Conservation (phyloP, 371 early-diverging fungal species). For the Circinella umbellata region DNA sequence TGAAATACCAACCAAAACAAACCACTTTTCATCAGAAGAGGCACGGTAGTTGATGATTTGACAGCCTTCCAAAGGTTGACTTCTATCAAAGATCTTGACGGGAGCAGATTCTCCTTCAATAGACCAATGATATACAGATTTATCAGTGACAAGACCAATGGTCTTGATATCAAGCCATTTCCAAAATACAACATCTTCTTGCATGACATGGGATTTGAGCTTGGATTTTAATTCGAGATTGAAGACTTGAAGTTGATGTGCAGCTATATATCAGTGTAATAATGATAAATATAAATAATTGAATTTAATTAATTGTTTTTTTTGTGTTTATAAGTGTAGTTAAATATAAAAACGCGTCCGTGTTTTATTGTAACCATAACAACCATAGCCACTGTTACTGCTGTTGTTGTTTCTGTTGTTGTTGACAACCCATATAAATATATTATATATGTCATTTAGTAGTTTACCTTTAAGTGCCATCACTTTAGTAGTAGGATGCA, state of each 20-base stretch:
- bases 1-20: slow-evolving; percentile 94
- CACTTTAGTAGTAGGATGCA: slow-evolving; percentile 92
- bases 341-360: too few species aligned
- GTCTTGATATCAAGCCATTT: slow-evolving; percentile 90
- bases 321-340: not conserved
- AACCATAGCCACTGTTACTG: too few species aligned
- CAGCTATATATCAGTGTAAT: slow-evolving; percentile 57
- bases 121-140: slow-evolving; percentile 94
- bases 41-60: slow-evolving; percentile 96
- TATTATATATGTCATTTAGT: too few species aligned
- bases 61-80: slow-evolving; percentile 76
- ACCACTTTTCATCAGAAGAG: slow-evolving; percentile 92
- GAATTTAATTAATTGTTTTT: not conserved
- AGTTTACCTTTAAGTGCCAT: slow-evolving; percentile 91
- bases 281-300: too few species aligned
- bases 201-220: slow-evolving; percentile 90
- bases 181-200: slow-evolving; percentile 96
- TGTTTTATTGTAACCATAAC: too few species aligned
- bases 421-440: too few species aligned
- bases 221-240: slow-evolving; percentile 95
- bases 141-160: slow-evolving; percentile 91
- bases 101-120: slow-evolving; percentile 92
- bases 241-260: slow-evolving; percentile 93
- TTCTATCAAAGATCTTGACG: slow-evolving; percentile 91
- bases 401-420: too few species aligned